Evolutionary conservation across 1,284 basidiomycete genomes (phyloP), one percentile per base, ranked within the genome.

Genomic region (Puccinia novopanici): DNA sequence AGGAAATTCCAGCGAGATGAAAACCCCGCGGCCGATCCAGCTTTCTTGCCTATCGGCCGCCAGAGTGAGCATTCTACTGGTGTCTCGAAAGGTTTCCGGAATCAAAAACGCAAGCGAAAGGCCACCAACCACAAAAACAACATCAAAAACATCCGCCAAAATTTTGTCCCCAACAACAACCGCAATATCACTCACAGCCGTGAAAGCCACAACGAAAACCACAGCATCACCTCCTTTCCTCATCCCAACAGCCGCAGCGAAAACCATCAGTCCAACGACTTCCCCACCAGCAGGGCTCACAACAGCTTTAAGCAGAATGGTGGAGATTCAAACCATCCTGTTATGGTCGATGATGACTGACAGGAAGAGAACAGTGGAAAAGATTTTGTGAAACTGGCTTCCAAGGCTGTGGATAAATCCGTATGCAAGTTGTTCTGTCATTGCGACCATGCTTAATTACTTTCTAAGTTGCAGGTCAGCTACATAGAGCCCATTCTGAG

Each of bases 331-430:
- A 15, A 45, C 10, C 8, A 50, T 42, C 42, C 67, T 19, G 37
- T 68, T 15, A 50, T 68, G 67, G 67, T 68, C 22, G 67, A 68
- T 3, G 67, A 68, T 67, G 57, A 61, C 27, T 61, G 57, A 63
- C n/a, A n/a, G n/a, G 0, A 63, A 8, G n/a, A 63, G 15, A 19
- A 63, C 17, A 24, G 15, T 40, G n/a, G 34, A 17, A 13, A 22
- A 8, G 34, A 40, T 34, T 19, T 63, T 5, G 4, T 8, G 59
- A n/a, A 40, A 15, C 19, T 22, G 34, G 8, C 37, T 63, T 40
- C 27, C 5, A 5, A 9, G 34, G n/a, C n/a, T n/a, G n/a, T n/a
- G n/a, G n/a, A n/a, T n/a, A n/a, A n/a, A n/a, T n/a, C n/a, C n/a
- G n/a, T n/a, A n/a, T n/a, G n/a, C n/a, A n/a, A n/a, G n/a, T n/a